Base-by-base conservation (phyloP, 2,329 filamentous ascomycete species). In the Dactylellina sp. region DNA sequence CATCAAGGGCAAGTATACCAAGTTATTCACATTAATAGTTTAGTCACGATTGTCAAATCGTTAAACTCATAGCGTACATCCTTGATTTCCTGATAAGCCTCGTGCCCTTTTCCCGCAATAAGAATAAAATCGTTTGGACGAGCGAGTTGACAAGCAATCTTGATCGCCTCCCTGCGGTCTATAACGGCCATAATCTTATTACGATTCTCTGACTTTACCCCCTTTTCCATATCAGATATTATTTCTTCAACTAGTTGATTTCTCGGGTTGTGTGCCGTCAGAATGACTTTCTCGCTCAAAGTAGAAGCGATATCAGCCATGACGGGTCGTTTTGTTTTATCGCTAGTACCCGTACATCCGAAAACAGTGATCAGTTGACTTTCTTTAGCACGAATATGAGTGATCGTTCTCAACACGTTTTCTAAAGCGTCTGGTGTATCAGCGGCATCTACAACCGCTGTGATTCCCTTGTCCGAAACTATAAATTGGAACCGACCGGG, bases 251-350 rank as follows among this genome's bases (percentile, higher is more conserved):
- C 12, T 1, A n/a, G 35, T 40, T 56, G 22, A 18, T 42, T 25
- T n/a, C 35, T 20, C 20, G 52, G 52, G 20, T 56, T 40, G 25
- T 42, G 16, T 1, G 35, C 18, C 1, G 52, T 56, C 7, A 56
- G 18, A 40, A 56, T 56, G 2, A 42, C 52, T 56, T 24, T 56
- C 40, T 56, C 52, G 18, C 35, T 42, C 18, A 56, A 16, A 42
- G 22, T 25, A 22, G 52, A 40, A 16, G 37, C 52, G 16, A 56
- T 42, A 42, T 40, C 52, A 7, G 35, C 35, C 35, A 56, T 56
- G 2, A 24, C 35, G 24, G 52, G 52, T 2, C 52, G 52, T 40
- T 56, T 56, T 2, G 16, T 42, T 7, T 24, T 40, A 25, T 42
- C 52, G n/a, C 37, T 22, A 2, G 18, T 16, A 24, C 52, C 52